phyloP scores from a whole-genome alignment of 768 basidiomycete genomes.

The Dioszegia crocea region DNA sequence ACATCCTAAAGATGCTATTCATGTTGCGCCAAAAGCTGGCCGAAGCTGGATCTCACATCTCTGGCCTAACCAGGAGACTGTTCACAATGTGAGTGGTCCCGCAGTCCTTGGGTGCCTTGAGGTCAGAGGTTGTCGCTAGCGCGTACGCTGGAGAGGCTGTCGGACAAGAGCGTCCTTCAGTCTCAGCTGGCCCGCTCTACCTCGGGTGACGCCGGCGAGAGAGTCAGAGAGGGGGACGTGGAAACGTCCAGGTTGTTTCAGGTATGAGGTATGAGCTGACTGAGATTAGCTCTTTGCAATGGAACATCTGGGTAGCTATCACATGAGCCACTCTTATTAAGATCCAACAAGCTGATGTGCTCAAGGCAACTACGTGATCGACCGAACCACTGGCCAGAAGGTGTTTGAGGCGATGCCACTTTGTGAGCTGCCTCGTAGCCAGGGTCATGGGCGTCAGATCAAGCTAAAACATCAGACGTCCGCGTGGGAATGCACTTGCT shows the following conservation, averaged over 20 bases:
- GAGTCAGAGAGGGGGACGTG: no score
- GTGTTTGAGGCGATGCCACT: constrained; percentile 74
- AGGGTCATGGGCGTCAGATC: neutral
- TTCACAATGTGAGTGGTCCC: constrained; percentile 46
- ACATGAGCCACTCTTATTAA: neutral
- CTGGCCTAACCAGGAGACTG: constrained; percentile 40
- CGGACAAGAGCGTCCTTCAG: no score
- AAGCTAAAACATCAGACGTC: constrained; percentile 21
- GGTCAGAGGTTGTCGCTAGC: no score
- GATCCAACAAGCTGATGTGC: constrained; percentile 1
- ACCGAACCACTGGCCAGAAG: constrained; percentile 52
- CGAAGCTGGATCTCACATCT: constrained; percentile 36
- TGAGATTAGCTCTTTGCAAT: constrained; percentile 43
- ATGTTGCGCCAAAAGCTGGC: constrained; percentile 27
- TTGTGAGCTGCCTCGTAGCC: constrained; percentile 39
- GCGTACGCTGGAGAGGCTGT: no score
- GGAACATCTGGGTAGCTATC: constrained; percentile 45
- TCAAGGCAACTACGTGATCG: constrained; percentile 49
- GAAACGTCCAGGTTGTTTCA: no score
- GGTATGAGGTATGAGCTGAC: no score
- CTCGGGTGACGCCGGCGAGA: no score
- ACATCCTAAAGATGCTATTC: constrained; percentile 29
- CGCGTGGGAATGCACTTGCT: constrained; percentile 63
- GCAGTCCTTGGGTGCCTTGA: no score
- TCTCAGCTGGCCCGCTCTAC: no score